These are phyloP conservation scores for Verticillium dahliae DNA, from an alignment of 2,329 filamentous ascomycete species.

Conservation along the genomic window DNA sequence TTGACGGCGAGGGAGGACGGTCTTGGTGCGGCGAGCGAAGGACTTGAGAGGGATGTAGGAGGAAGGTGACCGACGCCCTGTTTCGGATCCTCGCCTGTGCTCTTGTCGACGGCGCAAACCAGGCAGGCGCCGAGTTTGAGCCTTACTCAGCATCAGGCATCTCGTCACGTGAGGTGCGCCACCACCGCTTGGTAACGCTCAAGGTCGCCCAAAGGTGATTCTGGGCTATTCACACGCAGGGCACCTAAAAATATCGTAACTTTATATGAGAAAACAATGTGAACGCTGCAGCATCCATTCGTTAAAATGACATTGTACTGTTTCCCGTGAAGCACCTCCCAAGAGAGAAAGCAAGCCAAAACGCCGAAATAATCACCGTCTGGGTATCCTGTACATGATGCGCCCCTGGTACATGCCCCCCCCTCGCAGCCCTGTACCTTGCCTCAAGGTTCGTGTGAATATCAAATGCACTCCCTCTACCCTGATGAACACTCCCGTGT, in stretches of 20 bases:
- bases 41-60: constrained; percentile 9
- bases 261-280: neutral
- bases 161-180: neutral
- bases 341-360: no score
- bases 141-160: neutral
- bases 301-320: no score
- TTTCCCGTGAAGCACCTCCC: no score
- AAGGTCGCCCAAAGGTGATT: neutral
- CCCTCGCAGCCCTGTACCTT: no score
- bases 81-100: neutral
- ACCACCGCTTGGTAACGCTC: neutral
- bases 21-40: constrained; percentile 27
- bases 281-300: no score
- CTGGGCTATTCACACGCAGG: no score
- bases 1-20: constrained; percentile 21
- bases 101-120: neutral
- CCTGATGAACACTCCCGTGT: neutral
- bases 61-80: neutral
- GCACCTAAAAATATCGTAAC: neutral
- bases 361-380: no score
- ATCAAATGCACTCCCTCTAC: no score
- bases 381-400: neutral
- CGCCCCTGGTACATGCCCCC: neutral
- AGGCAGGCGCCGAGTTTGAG: neutral
- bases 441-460: no score